Evolutionary conservation across 352 stramenopile species (phyloP).

Genomic region (Phytopythium ostracodes): DNA sequence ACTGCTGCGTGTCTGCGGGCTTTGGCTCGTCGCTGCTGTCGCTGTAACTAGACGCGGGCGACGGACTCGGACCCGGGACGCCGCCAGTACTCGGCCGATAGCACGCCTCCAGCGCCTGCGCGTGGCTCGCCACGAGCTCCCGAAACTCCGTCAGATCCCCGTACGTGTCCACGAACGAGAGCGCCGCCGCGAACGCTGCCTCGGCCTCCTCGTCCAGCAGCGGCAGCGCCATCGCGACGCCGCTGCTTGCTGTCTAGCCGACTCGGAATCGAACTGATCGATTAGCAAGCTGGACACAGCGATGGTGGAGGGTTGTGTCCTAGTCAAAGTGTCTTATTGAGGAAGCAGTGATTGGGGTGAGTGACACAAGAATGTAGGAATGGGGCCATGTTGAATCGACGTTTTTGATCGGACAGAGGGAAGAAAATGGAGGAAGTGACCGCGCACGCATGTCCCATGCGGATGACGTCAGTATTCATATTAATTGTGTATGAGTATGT

Average conservation of each 20-base stretch:
- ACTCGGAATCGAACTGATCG: background rate
- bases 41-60: background rate
- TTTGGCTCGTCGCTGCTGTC: slow-evolving; percentile 1
- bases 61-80: background rate
- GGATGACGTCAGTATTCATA: background rate
- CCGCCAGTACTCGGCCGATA: background rate
- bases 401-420: background rate
- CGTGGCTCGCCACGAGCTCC: slow-evolving; percentile 2
- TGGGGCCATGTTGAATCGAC: background rate
- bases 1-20: slow-evolving; percentile 5
- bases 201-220: slow-evolving; percentile 25
- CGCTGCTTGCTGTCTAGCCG: too few species aligned
- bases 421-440: background rate
- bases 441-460: background rate
- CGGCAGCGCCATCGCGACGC: slow-evolving; percentile 23
- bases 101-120: background rate
- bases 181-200: slow-evolving; percentile 19
- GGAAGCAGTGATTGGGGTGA: background rate
- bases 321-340: background rate
- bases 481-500: too few species aligned
- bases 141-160: background rate
- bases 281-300: background rate
- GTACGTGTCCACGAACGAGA: slow-evolving; percentile 28
- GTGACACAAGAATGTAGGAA: too few species aligned
- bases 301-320: background rate